These are phyloP conservation scores for Aspergillus hiratsukae DNA, from an alignment of 2,329 filamentous ascomycete genomes.

Conservation along the genomic window DNA sequence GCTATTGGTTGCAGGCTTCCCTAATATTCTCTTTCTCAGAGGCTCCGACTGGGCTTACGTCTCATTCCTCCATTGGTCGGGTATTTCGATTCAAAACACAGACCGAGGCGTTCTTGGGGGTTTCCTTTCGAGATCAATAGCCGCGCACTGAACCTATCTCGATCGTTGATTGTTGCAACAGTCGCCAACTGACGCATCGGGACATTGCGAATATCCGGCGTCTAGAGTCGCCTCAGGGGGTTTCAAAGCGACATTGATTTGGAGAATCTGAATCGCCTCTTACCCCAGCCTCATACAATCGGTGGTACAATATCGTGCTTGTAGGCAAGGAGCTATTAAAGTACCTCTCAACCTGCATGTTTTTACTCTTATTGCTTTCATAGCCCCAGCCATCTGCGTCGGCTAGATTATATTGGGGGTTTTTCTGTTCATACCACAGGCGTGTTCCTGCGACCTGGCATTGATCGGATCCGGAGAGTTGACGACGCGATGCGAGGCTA, in stretches of 20 bases:
- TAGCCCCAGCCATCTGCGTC: not conserved
- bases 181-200: not conserved
- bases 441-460: constrained; percentile 1
- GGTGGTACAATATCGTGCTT: constrained; percentile 10
- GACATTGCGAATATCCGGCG: constrained; percentile 11
- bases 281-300: constrained; percentile 3
- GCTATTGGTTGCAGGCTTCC: constrained; percentile 2
- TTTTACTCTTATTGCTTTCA: constrained; percentile 1
- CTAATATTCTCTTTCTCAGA: not conserved
- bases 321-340: constrained; percentile 19
- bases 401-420: constrained; percentile 1
- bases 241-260: constrained; percentile 5
- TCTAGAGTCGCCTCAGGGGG: constrained; percentile 39
- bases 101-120: constrained; percentile 1
- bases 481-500: constrained; percentile 34
- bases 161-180: not conserved
- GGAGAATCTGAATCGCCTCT: not conserved
- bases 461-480: constrained; percentile 13
- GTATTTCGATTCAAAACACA: not conserved
- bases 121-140: constrained; percentile 8
- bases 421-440: constrained; percentile 1
- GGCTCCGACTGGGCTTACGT: not conserved
- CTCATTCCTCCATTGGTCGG: not conserved
- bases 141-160: constrained; percentile 3
- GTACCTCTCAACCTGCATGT: constrained; percentile 14